Conservation (phyloP, 129 eudicot species). For the Flaveria ramosissima region DNA sequence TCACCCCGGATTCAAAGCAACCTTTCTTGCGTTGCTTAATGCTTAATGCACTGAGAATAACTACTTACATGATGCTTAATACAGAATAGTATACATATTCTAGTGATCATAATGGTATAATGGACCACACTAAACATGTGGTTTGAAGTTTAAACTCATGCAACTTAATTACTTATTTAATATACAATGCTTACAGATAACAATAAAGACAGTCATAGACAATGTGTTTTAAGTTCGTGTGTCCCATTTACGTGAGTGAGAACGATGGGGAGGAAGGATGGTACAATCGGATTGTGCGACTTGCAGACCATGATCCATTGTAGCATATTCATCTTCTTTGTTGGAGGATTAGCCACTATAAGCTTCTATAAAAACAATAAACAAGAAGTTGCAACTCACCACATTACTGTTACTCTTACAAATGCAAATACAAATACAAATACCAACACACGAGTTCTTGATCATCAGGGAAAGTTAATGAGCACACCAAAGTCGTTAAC, state of each 20-base stretch:
- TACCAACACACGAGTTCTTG: background rate
- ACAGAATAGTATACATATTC: background rate
- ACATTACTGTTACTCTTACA: background rate
- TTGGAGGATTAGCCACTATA: conserved; percentile 35
- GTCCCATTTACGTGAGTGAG: background rate
- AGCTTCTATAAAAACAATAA: conserved; percentile 19
- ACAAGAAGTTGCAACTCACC: background rate
- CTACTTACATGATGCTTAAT: background rate
- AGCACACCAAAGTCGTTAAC: background rate
- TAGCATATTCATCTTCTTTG: conserved; percentile 31
- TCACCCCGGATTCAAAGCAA: background rate
- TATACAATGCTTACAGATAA: background rate
- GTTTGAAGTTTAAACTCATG: background rate
- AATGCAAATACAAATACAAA: background rate
- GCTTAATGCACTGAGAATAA: conserved; percentile 13
- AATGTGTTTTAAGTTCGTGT: background rate
- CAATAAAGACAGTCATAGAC: background rate
- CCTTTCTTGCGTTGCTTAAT: background rate
- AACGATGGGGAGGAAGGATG: conserved; percentile 20
- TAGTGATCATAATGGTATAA: background rate
- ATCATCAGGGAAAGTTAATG: background rate
- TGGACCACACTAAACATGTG: conserved; percentile 2
- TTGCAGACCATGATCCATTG: conserved; percentile 27
- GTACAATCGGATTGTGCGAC: conserved; percentile 31
- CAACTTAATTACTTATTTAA: background rate